These are phyloP conservation scores for Myriosclerotinia scirpicola DNA, from an alignment of 2,329 filamentous ascomycete species.

Conservation along the genomic window DNA sequence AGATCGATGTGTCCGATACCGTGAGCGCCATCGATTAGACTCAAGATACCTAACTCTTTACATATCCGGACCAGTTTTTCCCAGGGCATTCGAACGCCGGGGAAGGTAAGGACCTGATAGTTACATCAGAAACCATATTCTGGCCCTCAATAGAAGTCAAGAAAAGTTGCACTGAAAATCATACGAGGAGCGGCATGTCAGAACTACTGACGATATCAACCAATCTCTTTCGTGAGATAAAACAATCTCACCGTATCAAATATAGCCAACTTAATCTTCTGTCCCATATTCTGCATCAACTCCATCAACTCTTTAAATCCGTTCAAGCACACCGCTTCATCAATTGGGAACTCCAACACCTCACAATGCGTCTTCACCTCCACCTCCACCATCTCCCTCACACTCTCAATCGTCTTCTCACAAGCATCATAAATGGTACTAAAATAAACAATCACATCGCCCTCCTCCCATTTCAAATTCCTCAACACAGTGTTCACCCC, in stretches of 20 bases:
- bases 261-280: constrained; percentile 2
- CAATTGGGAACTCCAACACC: constrained; percentile 63
- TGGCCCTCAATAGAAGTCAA: neutral
- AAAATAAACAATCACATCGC: constrained; percentile 75
- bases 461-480: constrained; percentile 63
- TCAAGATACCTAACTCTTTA: constrained; percentile 64
- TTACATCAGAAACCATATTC: neutral
- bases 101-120: constrained; percentile 72
- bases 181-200: neutral
- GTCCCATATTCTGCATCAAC: neutral
- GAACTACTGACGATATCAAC: neutral
- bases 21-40: constrained; percentile 82
- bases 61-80: constrained; percentile 64
- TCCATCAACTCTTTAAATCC: neutral
- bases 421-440: constrained; percentile 76
- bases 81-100: constrained; percentile 77
- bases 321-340: constrained; percentile 48
- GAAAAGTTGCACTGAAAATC: neutral
- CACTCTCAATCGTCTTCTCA: constrained; percentile 68
- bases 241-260: constrained; percentile 12
- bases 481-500: constrained; percentile 76
- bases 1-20: constrained; percentile 54
- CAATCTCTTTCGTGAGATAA: constrained; percentile 40
- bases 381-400: constrained; percentile 43
- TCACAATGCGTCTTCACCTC: constrained; percentile 44